Evolutionary conservation across 441 rosid species (phyloP).

Genomic region (Euphorbia celastroides): DNA sequence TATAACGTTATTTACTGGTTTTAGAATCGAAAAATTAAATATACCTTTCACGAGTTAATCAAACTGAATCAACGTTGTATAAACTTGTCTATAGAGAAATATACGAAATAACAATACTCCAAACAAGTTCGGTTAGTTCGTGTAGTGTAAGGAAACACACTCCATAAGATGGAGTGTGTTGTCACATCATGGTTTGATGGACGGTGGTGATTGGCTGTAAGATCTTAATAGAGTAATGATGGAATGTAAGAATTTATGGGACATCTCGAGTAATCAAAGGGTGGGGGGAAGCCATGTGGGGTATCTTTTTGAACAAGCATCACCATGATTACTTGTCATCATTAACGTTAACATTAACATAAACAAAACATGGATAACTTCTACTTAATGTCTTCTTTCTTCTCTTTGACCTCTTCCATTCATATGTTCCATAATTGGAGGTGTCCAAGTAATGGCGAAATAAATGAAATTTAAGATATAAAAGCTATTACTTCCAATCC

Average conservation of each 20-base stretch:
- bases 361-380: slow-evolving; percentile 19
- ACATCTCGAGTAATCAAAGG: neutral
- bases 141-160: too few species aligned
- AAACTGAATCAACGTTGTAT: too few species aligned
- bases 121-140: too few species aligned
- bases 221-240: neutral
- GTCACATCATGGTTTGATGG: slow-evolving; percentile 1
- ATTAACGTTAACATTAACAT: neutral
- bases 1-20: too few species aligned
- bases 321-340: neutral
- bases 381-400: neutral
- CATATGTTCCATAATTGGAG: too few species aligned
- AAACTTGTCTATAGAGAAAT: too few species aligned
- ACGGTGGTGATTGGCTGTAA: slow-evolving; percentile 9
- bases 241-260: slow-evolving; percentile 3
- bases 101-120: too few species aligned
- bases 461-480: too few species aligned
- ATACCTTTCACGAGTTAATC: too few species aligned
- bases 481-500: too few species aligned
- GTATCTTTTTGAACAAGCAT: neutral
- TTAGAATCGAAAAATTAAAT: too few species aligned
- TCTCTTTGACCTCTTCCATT: neutral
- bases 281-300: neutral
- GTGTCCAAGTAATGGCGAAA: too few species aligned
- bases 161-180: neutral